Conservation (phyloP, 257 asterid species). For the Nemophila menziesii region DNA sequence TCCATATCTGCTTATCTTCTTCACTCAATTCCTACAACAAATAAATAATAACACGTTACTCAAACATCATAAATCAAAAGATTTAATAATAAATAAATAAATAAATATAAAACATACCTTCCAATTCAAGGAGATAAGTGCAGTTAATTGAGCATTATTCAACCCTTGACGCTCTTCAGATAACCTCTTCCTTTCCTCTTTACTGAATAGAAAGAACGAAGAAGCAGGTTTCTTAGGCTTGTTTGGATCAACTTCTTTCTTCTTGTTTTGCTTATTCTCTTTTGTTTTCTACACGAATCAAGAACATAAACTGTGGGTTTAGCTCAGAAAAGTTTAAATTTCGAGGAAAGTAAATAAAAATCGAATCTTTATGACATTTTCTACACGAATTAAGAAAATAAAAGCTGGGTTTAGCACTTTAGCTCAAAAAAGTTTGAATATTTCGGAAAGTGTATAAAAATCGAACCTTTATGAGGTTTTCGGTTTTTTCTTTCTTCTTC, state of each 20-base stretch:
- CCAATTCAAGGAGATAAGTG: conserved; percentile 78
- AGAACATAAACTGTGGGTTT: too few relatives aligned
- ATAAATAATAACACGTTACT: background rate
- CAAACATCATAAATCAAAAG: background rate
- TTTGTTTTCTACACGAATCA: conserved; percentile 48
- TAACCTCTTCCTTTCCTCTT: conserved; percentile 48
- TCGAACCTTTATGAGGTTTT: conserved; percentile 68
- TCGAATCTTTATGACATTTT: too few relatives aligned
- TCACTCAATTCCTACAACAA: conserved; percentile 46
- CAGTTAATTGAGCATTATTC: conserved; percentile 44
- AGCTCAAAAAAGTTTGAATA: background rate
- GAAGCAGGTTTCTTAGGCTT: conserved; percentile 88
- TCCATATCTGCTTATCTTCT: conserved; percentile 64
- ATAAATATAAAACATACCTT: conserved; percentile 38
- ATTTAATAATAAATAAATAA: background rate
- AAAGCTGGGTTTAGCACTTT: too few relatives aligned
- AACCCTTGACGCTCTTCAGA: conserved; percentile 49
- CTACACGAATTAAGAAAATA: too few relatives aligned
- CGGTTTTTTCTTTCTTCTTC: conserved; percentile 74
- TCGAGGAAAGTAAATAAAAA: too few relatives aligned
- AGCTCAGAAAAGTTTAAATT: too few relatives aligned
- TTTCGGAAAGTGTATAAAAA: too few relatives aligned
- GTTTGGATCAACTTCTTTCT: conserved; percentile 58
- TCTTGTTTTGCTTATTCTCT: conserved; percentile 40
- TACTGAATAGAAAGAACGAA: conserved; percentile 73